These are phyloP conservation scores for Fusarium chlamydosporum DNA, from an alignment of 2,329 filamentous ascomycete species.

Conservation along the genomic window DNA sequence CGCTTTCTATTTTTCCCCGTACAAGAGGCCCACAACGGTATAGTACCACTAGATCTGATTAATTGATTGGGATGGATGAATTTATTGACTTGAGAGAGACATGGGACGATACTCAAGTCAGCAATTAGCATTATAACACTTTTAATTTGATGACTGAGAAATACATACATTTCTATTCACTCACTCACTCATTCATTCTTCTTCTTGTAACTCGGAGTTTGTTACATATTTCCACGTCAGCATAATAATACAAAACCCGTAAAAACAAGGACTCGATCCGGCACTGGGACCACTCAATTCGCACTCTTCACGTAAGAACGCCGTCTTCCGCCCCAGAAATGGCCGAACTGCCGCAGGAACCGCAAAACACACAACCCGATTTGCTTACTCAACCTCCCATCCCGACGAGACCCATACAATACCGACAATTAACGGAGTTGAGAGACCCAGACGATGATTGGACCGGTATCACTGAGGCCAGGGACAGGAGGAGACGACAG, in stretches of 20 bases:
- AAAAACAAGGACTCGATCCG: not conserved
- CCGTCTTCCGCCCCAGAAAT: conserved; percentile 22
- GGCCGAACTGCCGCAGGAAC: conserved; percentile 13
- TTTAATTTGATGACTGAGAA: not conserved
- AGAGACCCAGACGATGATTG: conserved; percentile 44
- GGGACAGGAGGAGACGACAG: conserved; percentile 45
- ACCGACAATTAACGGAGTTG: conserved; percentile 33
- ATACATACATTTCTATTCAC: too few relatives aligned
- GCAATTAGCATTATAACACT: not conserved
- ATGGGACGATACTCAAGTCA: conserved; percentile 1
- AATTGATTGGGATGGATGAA: not conserved
- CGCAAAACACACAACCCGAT: conserved; percentile 2
- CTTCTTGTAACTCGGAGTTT: conserved; percentile 3
- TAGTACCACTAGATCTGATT: conserved; percentile 1
- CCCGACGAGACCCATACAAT: conserved; percentile 21
- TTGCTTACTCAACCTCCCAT: conserved; percentile 15
- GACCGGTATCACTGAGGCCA: conserved; percentile 45
- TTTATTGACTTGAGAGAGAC: not conserved
- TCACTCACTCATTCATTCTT: not conserved
- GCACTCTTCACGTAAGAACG: conserved; percentile 29
- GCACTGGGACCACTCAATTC: conserved; percentile 12
- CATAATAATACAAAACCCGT: conserved; percentile 11
- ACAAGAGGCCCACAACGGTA: not conserved
- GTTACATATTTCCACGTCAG: conserved; percentile 9
- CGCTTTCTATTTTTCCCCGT: conserved; percentile 1